Base-by-base conservation (phyloP, 2,329 filamentous ascomycete genomes). In the Beauveria bassiana region DNA sequence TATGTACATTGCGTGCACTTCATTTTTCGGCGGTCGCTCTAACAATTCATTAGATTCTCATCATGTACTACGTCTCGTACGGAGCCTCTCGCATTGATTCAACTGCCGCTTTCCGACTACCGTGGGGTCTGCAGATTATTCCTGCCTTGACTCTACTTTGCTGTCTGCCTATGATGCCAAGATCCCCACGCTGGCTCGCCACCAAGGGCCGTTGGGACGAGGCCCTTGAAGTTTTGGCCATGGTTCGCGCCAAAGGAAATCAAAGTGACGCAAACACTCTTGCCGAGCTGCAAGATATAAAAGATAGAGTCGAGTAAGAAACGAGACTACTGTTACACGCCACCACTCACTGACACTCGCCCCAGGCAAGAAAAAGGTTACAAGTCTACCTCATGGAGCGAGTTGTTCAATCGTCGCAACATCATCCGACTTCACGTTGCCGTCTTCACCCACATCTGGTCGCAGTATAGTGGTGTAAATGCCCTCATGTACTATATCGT, bases 41-140 rank as follows among this genome's bases (percentile, higher is more conserved):
- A 52, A 61, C 45, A 16, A 5, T 43, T 2, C 87, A 65, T 64
- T 63, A 68, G 64, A 87, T 87, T 65, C 69, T 87, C 65, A 84
- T 87, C 73, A 87, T 87, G 83, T 88, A 86, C 75, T 87, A 83
- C 65, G 83, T 87, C 69, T 82, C 79, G 12, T 86, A 85, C 65
- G 86, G 83, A 42, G 83, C 81, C 69, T 82, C 79, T 57, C 84
- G 79, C 68, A 80, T 88, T 62, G 64, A 74, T 0, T 83, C 85
- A 20, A 70, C 79, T 1, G 78, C 80, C 6, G 81, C 83, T 2
- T 88, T 86, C 76, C 75, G 85, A 45, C 76, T 85, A 0, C 83
- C 85, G n/a, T 87, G 84, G 84, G 85, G 79, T 62, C 73, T 84
- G 2, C 84, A 87, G 70, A 84, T 86, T 71, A 71, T 87, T 57